These are phyloP conservation scores for Aspergillus sp. DNA, from an alignment of 2,329 filamentous ascomycete species.

Conservation along the genomic window DNA sequence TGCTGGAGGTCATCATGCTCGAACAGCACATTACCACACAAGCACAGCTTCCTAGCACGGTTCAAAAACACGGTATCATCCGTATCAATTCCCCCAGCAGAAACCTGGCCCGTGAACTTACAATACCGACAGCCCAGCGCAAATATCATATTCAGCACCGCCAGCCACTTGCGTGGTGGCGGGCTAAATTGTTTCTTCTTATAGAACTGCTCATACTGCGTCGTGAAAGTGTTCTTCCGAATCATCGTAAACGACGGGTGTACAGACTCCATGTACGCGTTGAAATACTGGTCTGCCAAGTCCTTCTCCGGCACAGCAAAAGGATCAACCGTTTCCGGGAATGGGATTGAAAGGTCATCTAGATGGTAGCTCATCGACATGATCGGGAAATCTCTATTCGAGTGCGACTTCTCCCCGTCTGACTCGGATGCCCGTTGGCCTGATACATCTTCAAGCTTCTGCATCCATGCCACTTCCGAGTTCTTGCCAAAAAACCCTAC, in stretches of 20 bases:
- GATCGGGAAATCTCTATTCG: slow-evolving; percentile 20
- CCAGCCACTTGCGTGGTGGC: slow-evolving; percentile 38
- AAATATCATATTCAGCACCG: slow-evolving; percentile 48
- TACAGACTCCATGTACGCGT: slow-evolving; percentile 39
- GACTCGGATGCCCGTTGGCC: slow-evolving; percentile 19
- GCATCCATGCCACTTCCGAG: slow-evolving; percentile 46
- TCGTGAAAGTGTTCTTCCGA: slow-evolving; percentile 35
- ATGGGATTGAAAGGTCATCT: slow-evolving; percentile 39
- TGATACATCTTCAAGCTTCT: slow-evolving; percentile 33
- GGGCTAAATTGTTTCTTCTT: slow-evolving; percentile 23
- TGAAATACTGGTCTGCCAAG: slow-evolving; percentile 39
- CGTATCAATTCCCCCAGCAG: slow-evolving; percentile 27
- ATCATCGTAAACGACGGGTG: slow-evolving; percentile 44
- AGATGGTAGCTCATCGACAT: slow-evolving; percentile 38
- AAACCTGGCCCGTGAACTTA: slow-evolving; percentile 28
- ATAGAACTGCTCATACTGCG: slow-evolving; percentile 40
- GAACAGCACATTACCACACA: slow-evolving; percentile 38
- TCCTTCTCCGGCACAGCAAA: slow-evolving; percentile 37
- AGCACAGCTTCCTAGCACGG: slow-evolving; percentile 37
- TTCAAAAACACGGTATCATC: slow-evolving; percentile 43
- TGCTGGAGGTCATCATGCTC: slow-evolving; percentile 45
- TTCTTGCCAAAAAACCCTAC: slow-evolving; percentile 46
- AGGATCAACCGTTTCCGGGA: slow-evolving; percentile 34
- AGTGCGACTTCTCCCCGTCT: not conserved
- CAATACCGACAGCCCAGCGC: slow-evolving; percentile 44